Conservation (phyloP, 2,329 filamentous ascomycete genomes). For the Colletotrichum siamense region DNA sequence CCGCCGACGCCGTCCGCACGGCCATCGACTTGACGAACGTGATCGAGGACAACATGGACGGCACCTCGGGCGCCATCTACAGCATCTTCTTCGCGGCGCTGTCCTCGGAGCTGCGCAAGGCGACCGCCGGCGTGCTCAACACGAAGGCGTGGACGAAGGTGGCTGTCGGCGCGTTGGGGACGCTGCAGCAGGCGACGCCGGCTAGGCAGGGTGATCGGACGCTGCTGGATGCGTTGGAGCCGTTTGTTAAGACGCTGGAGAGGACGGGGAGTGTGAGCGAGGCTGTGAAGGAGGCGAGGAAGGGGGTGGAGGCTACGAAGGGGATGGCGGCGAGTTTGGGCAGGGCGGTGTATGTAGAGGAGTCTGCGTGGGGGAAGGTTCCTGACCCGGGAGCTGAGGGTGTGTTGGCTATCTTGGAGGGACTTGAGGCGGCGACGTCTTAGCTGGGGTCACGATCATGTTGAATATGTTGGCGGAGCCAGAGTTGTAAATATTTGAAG, state of each 20-base stretch:
- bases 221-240: conserved; percentile 73
- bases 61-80: conserved; percentile 77
- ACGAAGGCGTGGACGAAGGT: not conserved
- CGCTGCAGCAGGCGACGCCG: conserved; percentile 63
- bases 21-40: conserved; percentile 35
- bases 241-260: conserved; percentile 67
- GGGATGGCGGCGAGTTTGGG: conserved; percentile 77
- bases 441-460: not conserved
- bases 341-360: conserved; percentile 75
- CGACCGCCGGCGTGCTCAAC: not conserved
- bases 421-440: conserved; percentile 47
- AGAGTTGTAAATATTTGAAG: not conserved
- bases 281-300: conserved; percentile 61
- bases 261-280: conserved; percentile 53
- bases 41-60: conserved; percentile 75
- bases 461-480: not conserved
- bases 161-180: not conserved
- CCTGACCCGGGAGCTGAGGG: conserved; percentile 72
- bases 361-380: conserved; percentile 70
- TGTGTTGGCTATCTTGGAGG: conserved; percentile 68
- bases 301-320: conserved; percentile 72
- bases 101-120: conserved; percentile 34
- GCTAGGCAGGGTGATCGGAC: conserved; percentile 76
- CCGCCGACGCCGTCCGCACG: conserved; percentile 40
- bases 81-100: conserved; percentile 79